Conservation (phyloP, 164 flowering plant species). For the Stephania yunnanensis region DNA sequence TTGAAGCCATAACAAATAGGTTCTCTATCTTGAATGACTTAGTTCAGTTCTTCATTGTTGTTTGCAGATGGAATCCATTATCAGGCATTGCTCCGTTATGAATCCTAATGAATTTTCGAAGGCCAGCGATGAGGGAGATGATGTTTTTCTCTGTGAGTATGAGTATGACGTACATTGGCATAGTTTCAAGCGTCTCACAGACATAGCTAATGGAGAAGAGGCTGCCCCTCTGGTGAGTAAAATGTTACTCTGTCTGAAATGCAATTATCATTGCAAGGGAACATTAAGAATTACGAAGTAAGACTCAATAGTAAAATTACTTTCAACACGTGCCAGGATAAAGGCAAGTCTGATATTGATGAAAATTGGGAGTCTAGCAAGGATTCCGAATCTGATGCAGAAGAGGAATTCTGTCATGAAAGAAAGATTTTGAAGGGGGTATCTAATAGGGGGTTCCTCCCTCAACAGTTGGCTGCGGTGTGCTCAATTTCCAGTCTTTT, state of each 20-base stretch:
- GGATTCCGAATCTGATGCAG: conserved; percentile 44
- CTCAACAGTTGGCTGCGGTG: conserved; percentile 73
- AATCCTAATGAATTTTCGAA: conserved; percentile 66
- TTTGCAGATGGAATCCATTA: conserved; percentile 70
- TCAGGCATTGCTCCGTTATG: conserved; percentile 75
- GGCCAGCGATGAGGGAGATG: conserved; percentile 85
- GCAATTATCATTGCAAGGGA: background rate
- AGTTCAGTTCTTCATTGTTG: background rate
- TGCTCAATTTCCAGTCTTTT: conserved; percentile 13
- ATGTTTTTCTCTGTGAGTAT: conserved; percentile 84
- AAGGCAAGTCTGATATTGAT: conserved; percentile 35
- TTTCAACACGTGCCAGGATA: conserved; percentile 34
- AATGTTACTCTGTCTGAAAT: background rate
- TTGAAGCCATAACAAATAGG: background rate
- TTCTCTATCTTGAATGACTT: background rate
- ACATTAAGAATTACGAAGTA: conserved; percentile 1
- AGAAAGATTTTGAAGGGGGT: conserved; percentile 30
- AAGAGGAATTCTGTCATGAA: conserved; percentile 54
- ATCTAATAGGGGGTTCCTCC: conserved; percentile 24
- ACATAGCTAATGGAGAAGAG: conserved; percentile 48
- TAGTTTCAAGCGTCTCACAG: conserved; percentile 86
- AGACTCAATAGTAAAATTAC: conserved; percentile 4
- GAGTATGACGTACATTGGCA: conserved; percentile 89
- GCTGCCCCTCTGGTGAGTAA: conserved; percentile 27
- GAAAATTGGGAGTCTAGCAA: conserved; percentile 48